Percentiles rank a stretch among this genome's conserved stretches.
Conservation (phyloP, 768 basidiomycete genomes). For the Amanita rubescens region DNA sequence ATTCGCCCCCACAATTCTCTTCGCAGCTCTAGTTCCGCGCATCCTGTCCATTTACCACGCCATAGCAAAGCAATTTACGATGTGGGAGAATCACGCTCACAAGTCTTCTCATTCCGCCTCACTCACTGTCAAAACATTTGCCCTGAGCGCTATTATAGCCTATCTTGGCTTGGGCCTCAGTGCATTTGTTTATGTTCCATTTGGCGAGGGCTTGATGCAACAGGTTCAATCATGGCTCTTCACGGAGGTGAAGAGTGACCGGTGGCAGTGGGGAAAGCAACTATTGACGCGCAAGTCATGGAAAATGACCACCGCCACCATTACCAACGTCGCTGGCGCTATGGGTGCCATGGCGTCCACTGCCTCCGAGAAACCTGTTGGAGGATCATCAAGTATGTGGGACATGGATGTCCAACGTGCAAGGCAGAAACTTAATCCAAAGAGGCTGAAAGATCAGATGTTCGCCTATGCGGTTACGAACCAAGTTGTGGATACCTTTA, state of each 20-base stretch:
- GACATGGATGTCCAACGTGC: conserved; percentile 43
- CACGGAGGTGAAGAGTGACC: conserved; percentile 4
- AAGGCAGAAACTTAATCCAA: conserved; percentile 54
- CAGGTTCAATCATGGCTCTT: conserved; percentile 39
- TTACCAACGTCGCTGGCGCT: too few relatives aligned
- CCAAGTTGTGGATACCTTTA: conserved; percentile 71
- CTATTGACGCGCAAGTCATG: conserved; percentile 14
- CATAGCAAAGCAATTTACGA: conserved; percentile 61
- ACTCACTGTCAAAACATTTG: conserved; percentile 86
- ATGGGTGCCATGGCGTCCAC: neutral
- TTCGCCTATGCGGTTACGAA: conserved; percentile 90
- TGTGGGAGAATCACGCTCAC: conserved; percentile 90
- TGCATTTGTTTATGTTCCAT: conserved; percentile 95
- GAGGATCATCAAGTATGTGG: conserved; percentile 32
- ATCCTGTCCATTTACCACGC: conserved; percentile 67
- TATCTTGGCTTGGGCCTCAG: conserved; percentile 88
- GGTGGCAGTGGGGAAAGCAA: conserved; percentile 17
- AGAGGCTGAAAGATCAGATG: conserved; percentile 81
- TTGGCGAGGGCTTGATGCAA: conserved; percentile 79
- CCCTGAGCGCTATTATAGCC: conserved; percentile 80
- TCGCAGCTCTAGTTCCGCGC: conserved; percentile 73
- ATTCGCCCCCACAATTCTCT: conserved; percentile 78
- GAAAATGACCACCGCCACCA: conserved; percentile 19
- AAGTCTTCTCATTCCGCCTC: conserved; percentile 70
- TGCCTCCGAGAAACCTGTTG: conserved; percentile 5